phyloP scores from a whole-genome alignment of 306 rosid genomes.

The Cercis canadensis region DNA sequence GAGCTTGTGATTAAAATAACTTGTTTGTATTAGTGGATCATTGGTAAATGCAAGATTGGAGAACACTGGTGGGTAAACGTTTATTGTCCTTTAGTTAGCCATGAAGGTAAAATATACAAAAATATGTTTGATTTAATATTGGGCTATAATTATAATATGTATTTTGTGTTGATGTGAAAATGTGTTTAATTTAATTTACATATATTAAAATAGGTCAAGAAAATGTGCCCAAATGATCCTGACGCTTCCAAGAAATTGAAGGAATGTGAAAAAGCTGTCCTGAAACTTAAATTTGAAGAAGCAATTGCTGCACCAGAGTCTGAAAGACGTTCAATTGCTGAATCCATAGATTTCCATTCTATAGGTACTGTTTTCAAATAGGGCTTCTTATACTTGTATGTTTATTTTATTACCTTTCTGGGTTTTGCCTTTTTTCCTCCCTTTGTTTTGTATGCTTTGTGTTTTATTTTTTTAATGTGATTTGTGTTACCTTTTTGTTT shows the following conservation, averaged over 20 bases:
- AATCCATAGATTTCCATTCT: slow-evolving; percentile 71
- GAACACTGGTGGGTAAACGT: slow-evolving; percentile 15
- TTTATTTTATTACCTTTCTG: slow-evolving; percentile 8
- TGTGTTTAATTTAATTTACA: slow-evolving; percentile 24
- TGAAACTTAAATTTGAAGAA: slow-evolving; percentile 95
- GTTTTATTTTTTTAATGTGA: slow-evolving; percentile 11
- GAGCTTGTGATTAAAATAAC: slow-evolving; percentile 22
- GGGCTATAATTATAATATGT: not conserved
- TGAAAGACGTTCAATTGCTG: slow-evolving; percentile 66
- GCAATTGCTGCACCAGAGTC: slow-evolving; percentile 80
- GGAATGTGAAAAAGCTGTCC: slow-evolving; percentile 97
- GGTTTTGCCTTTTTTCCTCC: not conserved
- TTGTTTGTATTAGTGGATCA: slow-evolving; percentile 8
- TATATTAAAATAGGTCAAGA: slow-evolving; percentile 74
- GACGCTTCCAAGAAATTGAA: slow-evolving; percentile 89
- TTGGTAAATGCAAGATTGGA: not conserved
- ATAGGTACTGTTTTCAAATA: slow-evolving; percentile 67
- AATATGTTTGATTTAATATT: not conserved
- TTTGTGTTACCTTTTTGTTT: slow-evolving; percentile 4
- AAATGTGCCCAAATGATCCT: slow-evolving; percentile 83
- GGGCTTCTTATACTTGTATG: slow-evolving; percentile 20
- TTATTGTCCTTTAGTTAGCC: not conserved
- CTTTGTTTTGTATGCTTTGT: not conserved
- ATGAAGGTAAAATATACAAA: slow-evolving; percentile 6
- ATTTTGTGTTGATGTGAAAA: slow-evolving; percentile 11